Conservation (phyloP, 1,139 yeast genomes). For the Magnusiomyces fungicola region DNA sequence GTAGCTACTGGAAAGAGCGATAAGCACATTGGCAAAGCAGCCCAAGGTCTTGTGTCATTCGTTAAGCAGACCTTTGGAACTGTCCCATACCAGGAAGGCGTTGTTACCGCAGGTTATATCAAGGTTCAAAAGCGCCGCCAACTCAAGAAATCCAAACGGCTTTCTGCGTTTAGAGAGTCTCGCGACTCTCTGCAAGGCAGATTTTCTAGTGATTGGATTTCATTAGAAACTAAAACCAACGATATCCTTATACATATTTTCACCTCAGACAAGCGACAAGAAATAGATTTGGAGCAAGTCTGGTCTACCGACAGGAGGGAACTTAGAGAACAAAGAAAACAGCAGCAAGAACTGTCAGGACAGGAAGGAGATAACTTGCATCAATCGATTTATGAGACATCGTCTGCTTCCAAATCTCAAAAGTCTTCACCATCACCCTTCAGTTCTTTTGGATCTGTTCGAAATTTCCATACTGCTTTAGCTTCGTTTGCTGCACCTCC, state of each 20-base stretch:
- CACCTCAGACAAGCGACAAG: conserved; percentile 59
- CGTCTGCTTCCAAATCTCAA: background rate
- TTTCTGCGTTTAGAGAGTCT: conserved; percentile 20
- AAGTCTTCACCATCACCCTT: conserved; percentile 1
- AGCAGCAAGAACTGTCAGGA: conserved; percentile 2
- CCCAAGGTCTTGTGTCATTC: conserved; percentile 46
- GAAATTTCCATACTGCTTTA: conserved; percentile 8
- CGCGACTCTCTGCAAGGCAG: conserved; percentile 24
- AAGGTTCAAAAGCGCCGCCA: conserved; percentile 58
- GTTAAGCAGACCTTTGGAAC: conserved; percentile 39
- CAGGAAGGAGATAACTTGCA: background rate
- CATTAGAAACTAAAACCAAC: conserved; percentile 60
- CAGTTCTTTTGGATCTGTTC: conserved; percentile 2
- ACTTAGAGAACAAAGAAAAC: conserved; percentile 18
- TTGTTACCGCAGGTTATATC: conserved; percentile 52
- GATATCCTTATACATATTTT: conserved; percentile 63
- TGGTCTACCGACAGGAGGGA: conserved; percentile 42
- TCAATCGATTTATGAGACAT: background rate
- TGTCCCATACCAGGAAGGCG: conserved; percentile 61
- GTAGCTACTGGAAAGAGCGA: conserved; percentile 74
- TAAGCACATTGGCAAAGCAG: conserved; percentile 68
- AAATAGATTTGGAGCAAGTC: conserved; percentile 60
- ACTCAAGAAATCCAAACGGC: conserved; percentile 47
- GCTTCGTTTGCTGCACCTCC: background rate
- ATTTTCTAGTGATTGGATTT: conserved; percentile 64